phyloP scores from a whole-genome alignment of 768 basidiomycete species.

The Pleurotus tuoliensis region DNA sequence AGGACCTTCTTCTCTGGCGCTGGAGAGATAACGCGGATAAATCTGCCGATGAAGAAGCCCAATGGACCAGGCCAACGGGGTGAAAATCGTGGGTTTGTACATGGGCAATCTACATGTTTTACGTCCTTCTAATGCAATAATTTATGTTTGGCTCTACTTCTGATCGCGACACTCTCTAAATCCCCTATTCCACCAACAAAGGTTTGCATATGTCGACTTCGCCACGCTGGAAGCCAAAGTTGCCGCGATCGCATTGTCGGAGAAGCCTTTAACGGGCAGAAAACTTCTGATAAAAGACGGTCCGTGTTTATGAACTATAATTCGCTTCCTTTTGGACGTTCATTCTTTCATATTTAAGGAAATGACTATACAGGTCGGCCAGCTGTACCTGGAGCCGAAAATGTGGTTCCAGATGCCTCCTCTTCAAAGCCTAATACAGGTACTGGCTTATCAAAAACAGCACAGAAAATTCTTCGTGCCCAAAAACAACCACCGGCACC shows the following conservation, averaged over 20 bases:
- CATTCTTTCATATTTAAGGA: slow-evolving; percentile 38
- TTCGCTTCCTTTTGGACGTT: background rate
- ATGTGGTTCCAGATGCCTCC: slow-evolving; percentile 17
- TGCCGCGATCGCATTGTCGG: slow-evolving; percentile 76
- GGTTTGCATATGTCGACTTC: slow-evolving; percentile 98
- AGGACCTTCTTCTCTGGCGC: slow-evolving; percentile 55
- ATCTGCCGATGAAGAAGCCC: slow-evolving; percentile 78
- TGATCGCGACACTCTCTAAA: background rate
- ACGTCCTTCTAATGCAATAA: slow-evolving; percentile 4
- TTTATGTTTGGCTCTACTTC: background rate
- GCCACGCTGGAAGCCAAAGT: slow-evolving; percentile 68
- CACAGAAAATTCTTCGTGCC: slow-evolving; percentile 67
- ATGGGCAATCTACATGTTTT: slow-evolving; percentile 12
- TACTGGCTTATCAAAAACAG: slow-evolving; percentile 55
- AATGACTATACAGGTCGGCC: slow-evolving; percentile 73
- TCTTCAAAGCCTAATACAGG: background rate
- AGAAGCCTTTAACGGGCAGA: slow-evolving; percentile 79
- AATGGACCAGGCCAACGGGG: slow-evolving; percentile 42
- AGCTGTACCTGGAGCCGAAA: slow-evolving; percentile 34
- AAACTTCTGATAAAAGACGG: slow-evolving; percentile 93
- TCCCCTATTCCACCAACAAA: slow-evolving; percentile 23
- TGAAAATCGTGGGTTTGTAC: slow-evolving; percentile 77
- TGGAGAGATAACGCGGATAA: slow-evolving; percentile 72
- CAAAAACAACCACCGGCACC: slow-evolving; percentile 85
- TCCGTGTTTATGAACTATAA: slow-evolving; percentile 24